phyloP scores from a whole-genome alignment of 345 rosid genomes.

The Linum usitatissimum region DNA sequence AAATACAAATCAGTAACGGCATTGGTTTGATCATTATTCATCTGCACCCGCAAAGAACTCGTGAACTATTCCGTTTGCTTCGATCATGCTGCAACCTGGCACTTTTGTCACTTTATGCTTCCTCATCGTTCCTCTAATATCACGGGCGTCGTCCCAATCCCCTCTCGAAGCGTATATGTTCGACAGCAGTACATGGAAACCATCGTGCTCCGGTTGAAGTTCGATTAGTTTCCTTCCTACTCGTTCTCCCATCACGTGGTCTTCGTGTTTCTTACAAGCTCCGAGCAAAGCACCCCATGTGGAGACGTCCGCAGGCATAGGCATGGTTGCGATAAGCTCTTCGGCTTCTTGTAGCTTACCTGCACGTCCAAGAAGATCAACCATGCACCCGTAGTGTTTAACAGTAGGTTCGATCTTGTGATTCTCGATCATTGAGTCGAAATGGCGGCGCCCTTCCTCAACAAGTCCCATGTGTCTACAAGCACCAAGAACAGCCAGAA shows the following conservation, averaged over 20 bases:
- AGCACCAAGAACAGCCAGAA: conserved; percentile 45
- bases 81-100: conserved; percentile 53
- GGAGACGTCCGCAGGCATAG: conserved; percentile 51
- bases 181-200: conserved; percentile 45
- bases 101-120: conserved; percentile 36
- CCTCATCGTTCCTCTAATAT: conserved; percentile 38
- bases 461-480: conserved; percentile 58
- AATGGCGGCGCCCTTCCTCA: conserved; percentile 35
- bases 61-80: conserved; percentile 36
- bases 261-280: conserved; percentile 41
- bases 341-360: conserved; percentile 55
- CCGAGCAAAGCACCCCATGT: conserved; percentile 66
- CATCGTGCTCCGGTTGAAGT: conserved; percentile 50
- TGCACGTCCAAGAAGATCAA: conserved; percentile 64
- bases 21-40: too few relatives aligned
- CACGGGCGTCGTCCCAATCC: conserved; percentile 40
- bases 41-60: conserved; percentile 31
- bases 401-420: conserved; percentile 37
- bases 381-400: conserved; percentile 72
- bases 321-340: conserved; percentile 43
- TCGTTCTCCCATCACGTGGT: conserved; percentile 45
- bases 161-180: conserved; percentile 50
- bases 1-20: too few relatives aligned
- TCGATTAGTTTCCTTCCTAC: conserved; percentile 48
- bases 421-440: conserved; percentile 39